These are phyloP conservation scores for Perkinsus chesapeaki DNA, from an alignment of 169 alveolate species.

Conservation along the genomic window DNA sequence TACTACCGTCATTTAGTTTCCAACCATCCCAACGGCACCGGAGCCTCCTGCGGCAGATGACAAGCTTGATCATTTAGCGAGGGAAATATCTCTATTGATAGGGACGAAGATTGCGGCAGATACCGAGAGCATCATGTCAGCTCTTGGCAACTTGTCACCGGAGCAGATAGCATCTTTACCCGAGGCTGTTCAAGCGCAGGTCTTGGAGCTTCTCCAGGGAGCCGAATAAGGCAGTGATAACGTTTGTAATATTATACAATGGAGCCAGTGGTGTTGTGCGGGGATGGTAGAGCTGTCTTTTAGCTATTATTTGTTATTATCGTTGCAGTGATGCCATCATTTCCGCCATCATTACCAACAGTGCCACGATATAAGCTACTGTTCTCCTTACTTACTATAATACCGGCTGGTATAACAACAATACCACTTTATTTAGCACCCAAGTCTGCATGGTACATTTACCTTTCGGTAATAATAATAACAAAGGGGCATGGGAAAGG, in stretches of 20 bases:
- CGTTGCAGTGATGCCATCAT: background rate
- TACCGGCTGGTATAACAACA: background rate
- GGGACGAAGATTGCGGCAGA: background rate
- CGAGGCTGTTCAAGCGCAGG: background rate
- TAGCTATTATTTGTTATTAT: background rate
- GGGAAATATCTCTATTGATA: background rate
- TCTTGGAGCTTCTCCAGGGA: background rate
- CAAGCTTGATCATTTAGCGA: background rate
- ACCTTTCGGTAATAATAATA: background rate
- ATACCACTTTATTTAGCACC: background rate
- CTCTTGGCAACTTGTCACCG: background rate
- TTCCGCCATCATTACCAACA: background rate
- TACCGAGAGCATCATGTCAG: background rate
- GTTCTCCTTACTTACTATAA: background rate
- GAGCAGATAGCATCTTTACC: background rate
- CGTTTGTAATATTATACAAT: background rate
- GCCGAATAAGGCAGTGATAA: background rate
- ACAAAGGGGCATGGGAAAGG: background rate
- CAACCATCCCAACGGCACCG: background rate
- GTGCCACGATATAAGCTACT: background rate
- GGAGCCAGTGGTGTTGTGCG: background rate
- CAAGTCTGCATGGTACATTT: background rate
- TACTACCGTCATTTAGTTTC: background rate
- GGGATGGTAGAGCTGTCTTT: background rate
- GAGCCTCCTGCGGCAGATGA: background rate